phyloP scores from a whole-genome alignment of 2,329 filamentous ascomycete species.

The Xylariaceae sp. region DNA sequence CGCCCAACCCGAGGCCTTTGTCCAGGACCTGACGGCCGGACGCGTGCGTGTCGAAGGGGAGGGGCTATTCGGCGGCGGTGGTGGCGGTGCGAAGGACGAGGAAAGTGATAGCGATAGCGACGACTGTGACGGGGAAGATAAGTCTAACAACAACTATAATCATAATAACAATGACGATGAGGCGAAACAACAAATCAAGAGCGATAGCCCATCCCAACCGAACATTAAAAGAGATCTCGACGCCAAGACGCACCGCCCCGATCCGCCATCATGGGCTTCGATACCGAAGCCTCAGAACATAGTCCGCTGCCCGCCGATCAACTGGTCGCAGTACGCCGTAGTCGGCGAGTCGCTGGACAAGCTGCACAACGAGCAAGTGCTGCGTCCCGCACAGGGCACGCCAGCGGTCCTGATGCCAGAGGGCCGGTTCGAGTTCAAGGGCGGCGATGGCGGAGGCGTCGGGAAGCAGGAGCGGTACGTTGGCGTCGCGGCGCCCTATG shows the following conservation, averaged over 20 bases:
- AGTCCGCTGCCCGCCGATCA: slow-evolving; percentile 85
- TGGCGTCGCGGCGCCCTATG: slow-evolving; percentile 64
- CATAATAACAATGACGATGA: too few relatives aligned
- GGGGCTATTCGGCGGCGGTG: slow-evolving; percentile 33
- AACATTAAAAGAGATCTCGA: slow-evolving; percentile 6
- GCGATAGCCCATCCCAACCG: neutral
- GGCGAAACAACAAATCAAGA: neutral
- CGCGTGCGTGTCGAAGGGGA: slow-evolving; percentile 56
- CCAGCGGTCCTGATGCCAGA: slow-evolving; percentile 54
- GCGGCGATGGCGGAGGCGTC: slow-evolving; percentile 41
- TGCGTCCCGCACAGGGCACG: slow-evolving; percentile 64
- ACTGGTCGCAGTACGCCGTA: slow-evolving; percentile 95
- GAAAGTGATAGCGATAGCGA: slow-evolving; percentile 36
- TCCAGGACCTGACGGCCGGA: slow-evolving; percentile 70
- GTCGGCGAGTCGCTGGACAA: slow-evolving; percentile 84
- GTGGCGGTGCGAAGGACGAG: slow-evolving; percentile 31
- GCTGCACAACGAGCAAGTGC: slow-evolving; percentile 80
- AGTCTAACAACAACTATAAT: neutral
- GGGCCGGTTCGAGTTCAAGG: slow-evolving; percentile 60
- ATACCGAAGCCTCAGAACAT: slow-evolving; percentile 83
- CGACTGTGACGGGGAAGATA: slow-evolving; percentile 32
- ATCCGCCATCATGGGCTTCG: slow-evolving; percentile 58
- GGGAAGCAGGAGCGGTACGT: slow-evolving; percentile 53
- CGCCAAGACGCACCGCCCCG: neutral
- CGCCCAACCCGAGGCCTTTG: slow-evolving; percentile 74